Percentiles rank a stretch among this genome's conserved stretches.
Conservation (phyloP, 1,284 basidiomycete species). For the Kalmanozyma brasiliensis region DNA sequence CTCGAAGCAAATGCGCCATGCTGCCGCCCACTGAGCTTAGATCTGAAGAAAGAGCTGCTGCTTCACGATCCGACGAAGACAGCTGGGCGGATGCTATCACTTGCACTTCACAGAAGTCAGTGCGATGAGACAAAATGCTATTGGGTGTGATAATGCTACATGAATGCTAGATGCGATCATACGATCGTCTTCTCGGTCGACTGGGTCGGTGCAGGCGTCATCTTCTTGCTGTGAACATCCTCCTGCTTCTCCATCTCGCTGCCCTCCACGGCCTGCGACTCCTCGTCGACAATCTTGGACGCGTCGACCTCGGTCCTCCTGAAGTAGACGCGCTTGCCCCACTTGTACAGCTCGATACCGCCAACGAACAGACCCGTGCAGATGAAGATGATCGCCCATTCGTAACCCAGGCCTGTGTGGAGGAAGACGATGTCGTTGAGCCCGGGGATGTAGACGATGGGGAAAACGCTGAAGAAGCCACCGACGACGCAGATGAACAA, state of each 20-base stretch:
- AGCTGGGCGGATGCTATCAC: no score
- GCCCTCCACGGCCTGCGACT: slow-evolving; percentile 16
- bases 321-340: slow-evolving; percentile 56
- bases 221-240: slow-evolving; percentile 31
- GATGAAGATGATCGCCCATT: slow-evolving; percentile 67
- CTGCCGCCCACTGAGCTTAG: no score
- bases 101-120: no score
- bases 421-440: slow-evolving; percentile 68
- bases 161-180: neutral
- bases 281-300: slow-evolving; percentile 38
- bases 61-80: no score
- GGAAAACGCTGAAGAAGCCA: slow-evolving; percentile 72
- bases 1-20: no score
- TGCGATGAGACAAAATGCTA: slow-evolving; percentile 7
- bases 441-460: slow-evolving; percentile 72
- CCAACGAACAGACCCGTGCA: slow-evolving; percentile 57
- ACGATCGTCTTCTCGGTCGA: slow-evolving; percentile 28
- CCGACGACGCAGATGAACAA: slow-evolving; percentile 61
- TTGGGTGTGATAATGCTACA: slow-evolving; percentile 3
- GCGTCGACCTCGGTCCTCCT: slow-evolving; percentile 22
- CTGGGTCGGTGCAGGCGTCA: slow-evolving; percentile 22
- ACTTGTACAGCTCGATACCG: slow-evolving; percentile 64
- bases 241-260: slow-evolving; percentile 7
- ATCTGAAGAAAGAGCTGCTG: no score
- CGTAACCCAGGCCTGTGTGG: slow-evolving; percentile 61